These are phyloP conservation scores for Phtheirospermum japonicum DNA, from an alignment of 257 asterid genomes.

Conservation along the genomic window DNA sequence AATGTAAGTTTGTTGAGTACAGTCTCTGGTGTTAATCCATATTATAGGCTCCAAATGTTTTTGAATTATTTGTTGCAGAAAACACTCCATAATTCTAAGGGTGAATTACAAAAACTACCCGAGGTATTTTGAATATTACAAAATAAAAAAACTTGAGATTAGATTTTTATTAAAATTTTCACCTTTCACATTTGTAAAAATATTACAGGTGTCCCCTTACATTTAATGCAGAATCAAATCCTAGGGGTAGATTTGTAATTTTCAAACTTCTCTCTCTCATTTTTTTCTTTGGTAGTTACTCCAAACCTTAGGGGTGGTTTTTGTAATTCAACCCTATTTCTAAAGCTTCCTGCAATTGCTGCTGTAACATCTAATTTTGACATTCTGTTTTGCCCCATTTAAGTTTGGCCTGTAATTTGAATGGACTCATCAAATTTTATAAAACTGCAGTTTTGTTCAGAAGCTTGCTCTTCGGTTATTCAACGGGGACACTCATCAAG, in stretches of 20 bases:
- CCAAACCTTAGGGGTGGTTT: neutral
- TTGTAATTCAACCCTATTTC: neutral
- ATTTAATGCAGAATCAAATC: no score
- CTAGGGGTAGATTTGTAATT: no score
- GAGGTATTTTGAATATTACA: neutral
- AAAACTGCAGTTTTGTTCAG: slow-evolving; percentile 66
- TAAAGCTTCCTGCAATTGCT: neutral
- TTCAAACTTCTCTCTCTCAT: neutral
- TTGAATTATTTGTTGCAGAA: no score
- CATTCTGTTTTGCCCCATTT: neutral
- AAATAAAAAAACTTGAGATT: neutral
- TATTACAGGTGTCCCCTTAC: no score
- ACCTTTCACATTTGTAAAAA: no score
- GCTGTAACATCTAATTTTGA: neutral
- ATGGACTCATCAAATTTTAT: neutral
- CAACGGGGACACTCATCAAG: slow-evolving; percentile 87
- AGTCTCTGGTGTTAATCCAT: no score
- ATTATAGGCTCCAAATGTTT: no score
- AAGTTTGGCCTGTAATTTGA: neutral
- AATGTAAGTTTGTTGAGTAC: slow-evolving; percentile 49
- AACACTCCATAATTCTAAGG: neutral
- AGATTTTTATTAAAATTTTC: no score
- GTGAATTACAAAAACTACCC: neutral
- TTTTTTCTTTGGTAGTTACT: neutral
- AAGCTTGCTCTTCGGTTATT: slow-evolving; percentile 69